Percentiles rank a stretch among this genome's conserved stretches.
These are phyloP conservation scores for Orychophragmus violaceus DNA, from an alignment of 345 rosid species.

Conservation along the genomic window DNA sequence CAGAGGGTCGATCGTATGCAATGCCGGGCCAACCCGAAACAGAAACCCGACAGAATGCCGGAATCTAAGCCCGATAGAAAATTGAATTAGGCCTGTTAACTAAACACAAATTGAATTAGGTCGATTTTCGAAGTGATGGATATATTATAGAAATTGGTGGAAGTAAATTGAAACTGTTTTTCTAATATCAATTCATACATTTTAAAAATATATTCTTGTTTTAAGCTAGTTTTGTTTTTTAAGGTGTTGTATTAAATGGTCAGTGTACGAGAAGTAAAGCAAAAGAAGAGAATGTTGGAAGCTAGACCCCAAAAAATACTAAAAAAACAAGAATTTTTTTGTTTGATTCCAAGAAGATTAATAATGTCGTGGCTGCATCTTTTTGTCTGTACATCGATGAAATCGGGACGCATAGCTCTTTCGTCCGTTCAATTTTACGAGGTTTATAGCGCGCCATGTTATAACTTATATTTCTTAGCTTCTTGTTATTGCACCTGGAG, in stretches of 20 bases:
- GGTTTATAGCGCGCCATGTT: neutral
- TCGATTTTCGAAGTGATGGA: neutral
- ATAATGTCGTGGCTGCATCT: constrained; percentile 1
- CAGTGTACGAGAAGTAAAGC: neutral
- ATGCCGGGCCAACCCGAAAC: no score
- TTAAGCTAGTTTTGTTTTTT: neutral
- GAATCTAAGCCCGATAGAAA: no score
- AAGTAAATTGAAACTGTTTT: neutral
- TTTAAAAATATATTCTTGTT: neutral
- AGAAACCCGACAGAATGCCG: no score
- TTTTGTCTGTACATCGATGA: constrained; percentile 5
- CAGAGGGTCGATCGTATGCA: no score
- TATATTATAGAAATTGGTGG: neutral
- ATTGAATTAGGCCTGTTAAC: no score
- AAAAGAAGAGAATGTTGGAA: constrained; percentile 19
- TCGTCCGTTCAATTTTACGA: neutral
- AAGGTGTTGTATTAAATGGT: neutral
- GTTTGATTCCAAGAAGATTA: constrained; percentile 13
- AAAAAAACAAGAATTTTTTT: constrained; percentile 8
- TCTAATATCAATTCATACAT: neutral
- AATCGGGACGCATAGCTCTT: neutral
- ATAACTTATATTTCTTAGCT: neutral
- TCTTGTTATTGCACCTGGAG: neutral
- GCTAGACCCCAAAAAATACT: neutral
- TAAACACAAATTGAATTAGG: neutral